Conservation (phyloP, 2,329 filamentous ascomycete genomes). For the Cercospora brassicicola region DNA sequence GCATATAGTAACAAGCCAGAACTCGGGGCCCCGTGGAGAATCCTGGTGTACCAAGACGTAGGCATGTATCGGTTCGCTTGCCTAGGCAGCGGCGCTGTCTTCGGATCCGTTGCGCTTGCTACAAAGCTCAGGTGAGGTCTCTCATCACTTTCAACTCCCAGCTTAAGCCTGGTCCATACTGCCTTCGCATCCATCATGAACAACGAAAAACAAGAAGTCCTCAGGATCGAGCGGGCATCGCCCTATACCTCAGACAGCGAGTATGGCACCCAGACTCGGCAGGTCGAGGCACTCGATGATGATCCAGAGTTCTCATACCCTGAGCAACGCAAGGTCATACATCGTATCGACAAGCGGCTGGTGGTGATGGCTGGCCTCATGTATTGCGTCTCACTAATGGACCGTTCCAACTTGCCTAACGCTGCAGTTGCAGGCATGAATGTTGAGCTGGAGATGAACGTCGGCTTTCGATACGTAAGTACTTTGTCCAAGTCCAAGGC, state of each 20-base stretch:
- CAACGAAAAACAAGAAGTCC: neutral
- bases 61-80: neutral
- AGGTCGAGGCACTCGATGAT: neutral
- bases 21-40: constrained; percentile 4
- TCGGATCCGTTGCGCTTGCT: neutral
- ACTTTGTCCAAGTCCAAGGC: constrained; percentile 3
- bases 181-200: neutral
- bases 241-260: neutral
- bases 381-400: constrained; percentile 74
- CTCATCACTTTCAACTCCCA: neutral
- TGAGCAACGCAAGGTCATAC: constrained; percentile 50
- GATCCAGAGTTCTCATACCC: neutral
- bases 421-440: constrained; percentile 45
- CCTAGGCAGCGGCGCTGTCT: neutral
- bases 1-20: neutral
- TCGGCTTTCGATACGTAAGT: constrained; percentile 32
- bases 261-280: neutral
- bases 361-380: constrained; percentile 51
- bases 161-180: neutral
- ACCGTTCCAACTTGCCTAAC: constrained; percentile 14
- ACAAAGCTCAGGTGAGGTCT: constrained; percentile 1
- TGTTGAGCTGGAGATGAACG: constrained; percentile 37
- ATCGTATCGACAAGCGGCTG: constrained; percentile 60
- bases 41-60: neutral
- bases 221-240: neutral